phyloP scores from a whole-genome alignment of 768 basidiomycete species.

The Mycena haematopus region DNA sequence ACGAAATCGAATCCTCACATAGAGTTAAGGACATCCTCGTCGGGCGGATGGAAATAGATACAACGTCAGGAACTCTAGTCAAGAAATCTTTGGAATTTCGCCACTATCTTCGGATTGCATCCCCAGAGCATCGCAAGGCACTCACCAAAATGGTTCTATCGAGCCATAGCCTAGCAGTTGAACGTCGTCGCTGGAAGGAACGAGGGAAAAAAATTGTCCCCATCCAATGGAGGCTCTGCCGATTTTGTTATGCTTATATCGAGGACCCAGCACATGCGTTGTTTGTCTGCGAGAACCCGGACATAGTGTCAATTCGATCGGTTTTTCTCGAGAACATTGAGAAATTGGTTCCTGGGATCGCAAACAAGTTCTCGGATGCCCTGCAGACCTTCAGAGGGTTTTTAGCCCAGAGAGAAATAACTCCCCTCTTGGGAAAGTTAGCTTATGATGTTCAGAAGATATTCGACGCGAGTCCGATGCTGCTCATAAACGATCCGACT shows the following conservation, averaged over 20 bases:
- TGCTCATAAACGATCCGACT: neutral
- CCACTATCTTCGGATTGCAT: too few relatives aligned
- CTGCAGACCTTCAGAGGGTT: neutral
- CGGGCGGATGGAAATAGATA: too few relatives aligned
- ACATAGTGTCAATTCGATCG: too few relatives aligned
- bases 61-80: too few relatives aligned
- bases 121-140: neutral
- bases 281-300: too few relatives aligned
- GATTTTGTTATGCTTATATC: neutral
- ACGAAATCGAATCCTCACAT: too few relatives aligned
- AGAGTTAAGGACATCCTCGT: too few relatives aligned
- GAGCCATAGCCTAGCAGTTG: neutral
- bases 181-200: neutral
- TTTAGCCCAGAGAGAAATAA: neutral
- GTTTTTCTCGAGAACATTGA: too few relatives aligned
- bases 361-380: too few relatives aligned
- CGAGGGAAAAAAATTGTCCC: neutral
- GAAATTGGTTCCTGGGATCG: too few relatives aligned
- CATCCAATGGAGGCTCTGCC: neutral
- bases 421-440: neutral
- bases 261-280: slow-evolving; percentile 1
- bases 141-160: neutral
- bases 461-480: neutral
- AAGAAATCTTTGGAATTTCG: too few relatives aligned
- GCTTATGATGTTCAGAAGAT: neutral